Conservation (phyloP, 2,329 filamentous ascomycete species). For the Exophiala aquamarina region DNA sequence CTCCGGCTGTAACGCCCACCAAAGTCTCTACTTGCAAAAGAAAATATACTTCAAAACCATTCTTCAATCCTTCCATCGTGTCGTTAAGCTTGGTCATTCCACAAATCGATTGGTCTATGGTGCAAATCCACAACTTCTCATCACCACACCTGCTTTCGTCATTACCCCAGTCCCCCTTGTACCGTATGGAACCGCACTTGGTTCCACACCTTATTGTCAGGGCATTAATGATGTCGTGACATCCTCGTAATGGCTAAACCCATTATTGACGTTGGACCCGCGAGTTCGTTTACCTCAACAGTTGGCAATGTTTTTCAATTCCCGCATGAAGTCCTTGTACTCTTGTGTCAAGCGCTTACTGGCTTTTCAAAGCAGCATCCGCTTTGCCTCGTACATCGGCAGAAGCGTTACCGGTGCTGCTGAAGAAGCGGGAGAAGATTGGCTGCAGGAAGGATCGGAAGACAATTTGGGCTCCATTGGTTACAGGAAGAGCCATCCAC, state of each 20-base stretch:
- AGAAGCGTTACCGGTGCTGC: conserved; percentile 67
- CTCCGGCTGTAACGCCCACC: too few relatives aligned
- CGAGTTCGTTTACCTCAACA: conserved; percentile 16
- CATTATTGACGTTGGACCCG: too few relatives aligned
- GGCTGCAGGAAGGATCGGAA: conserved; percentile 96
- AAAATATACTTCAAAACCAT: background rate
- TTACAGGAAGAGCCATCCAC: conserved; percentile 95
- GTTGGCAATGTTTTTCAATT: conserved; percentile 18
- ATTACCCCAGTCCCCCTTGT: conserved; percentile 15
- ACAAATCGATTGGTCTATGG: conserved; percentile 21
- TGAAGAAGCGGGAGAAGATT: conserved; percentile 90
- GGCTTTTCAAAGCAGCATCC: conserved; percentile 64
- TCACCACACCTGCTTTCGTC: conserved; percentile 3
- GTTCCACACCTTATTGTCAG: too few relatives aligned
- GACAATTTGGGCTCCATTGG: conserved; percentile 93
- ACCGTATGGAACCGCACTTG: conserved; percentile 13
- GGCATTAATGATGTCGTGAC: too few relatives aligned
- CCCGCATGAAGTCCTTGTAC: conserved; percentile 14
- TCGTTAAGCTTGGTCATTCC: background rate
- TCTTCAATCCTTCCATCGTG: conserved; percentile 2
- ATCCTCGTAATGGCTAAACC: too few relatives aligned
- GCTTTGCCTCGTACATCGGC: conserved; percentile 86
- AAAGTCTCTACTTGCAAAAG: too few relatives aligned
- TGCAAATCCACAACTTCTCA: conserved; percentile 11
- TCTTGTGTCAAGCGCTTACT: conserved; percentile 45